Evolutionary conservation across 208 protist species (phyloP).

Genomic region (Leishmania tropica): DNA sequence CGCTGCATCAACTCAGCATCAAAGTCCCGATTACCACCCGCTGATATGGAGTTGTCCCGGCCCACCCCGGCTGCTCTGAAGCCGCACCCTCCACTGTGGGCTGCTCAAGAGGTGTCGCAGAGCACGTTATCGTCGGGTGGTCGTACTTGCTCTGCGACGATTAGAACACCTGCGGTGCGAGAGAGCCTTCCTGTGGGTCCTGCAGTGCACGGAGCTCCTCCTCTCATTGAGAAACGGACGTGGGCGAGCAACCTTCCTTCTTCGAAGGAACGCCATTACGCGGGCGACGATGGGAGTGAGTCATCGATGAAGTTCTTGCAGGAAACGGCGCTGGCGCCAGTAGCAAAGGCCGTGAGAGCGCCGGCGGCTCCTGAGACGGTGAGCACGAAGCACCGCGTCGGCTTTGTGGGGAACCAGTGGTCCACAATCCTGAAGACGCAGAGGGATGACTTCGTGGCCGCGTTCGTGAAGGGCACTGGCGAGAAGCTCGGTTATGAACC

Average conservation of each 20-base stretch:
- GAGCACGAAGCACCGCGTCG: slow-evolving; percentile 54
- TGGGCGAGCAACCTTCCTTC: neutral
- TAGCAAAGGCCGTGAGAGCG: neutral
- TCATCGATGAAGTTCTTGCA: neutral
- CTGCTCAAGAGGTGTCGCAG: neutral
- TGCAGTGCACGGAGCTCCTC: neutral
- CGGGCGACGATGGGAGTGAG: neutral
- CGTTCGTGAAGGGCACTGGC: slow-evolving; percentile 47
- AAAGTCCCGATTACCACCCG: neutral
- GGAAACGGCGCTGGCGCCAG: neutral
- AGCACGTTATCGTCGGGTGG: neutral
- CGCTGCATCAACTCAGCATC: neutral
- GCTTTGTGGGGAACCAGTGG: slow-evolving; percentile 69
- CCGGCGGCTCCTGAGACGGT: neutral
- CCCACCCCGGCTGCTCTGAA: neutral
- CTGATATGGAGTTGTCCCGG: neutral
- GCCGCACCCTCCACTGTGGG: neutral
- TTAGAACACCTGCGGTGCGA: neutral
- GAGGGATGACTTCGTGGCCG: slow-evolving; percentile 33
- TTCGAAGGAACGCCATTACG: neutral
- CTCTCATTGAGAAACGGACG: neutral
- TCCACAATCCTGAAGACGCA: slow-evolving; percentile 38
- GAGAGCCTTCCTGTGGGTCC: neutral
- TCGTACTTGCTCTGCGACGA: neutral
- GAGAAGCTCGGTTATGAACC: slow-evolving; percentile 38